A percentile compares a stretch with the other conserved stretches of the same genome.
These are phyloP conservation scores for Rhynchospora pubera DNA, from an alignment of 176 grass and related monocot species.

Conservation along the genomic window DNA sequence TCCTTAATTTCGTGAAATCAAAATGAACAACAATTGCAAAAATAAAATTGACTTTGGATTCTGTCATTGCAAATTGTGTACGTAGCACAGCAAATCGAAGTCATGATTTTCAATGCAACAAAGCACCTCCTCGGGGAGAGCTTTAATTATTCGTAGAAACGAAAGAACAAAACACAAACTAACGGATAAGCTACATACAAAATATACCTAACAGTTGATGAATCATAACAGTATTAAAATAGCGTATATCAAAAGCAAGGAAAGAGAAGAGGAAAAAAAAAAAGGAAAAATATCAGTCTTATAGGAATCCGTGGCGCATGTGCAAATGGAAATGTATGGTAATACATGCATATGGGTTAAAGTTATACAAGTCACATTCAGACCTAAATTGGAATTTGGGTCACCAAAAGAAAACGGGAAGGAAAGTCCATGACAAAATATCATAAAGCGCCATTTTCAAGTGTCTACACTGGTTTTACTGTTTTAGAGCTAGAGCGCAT, in stretches of 20 bases:
- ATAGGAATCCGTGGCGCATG: slow-evolving; percentile 23
- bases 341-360: background rate
- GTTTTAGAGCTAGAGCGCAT: background rate
- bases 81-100: background rate
- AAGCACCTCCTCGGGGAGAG: background rate
- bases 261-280: background rate
- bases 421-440: slow-evolving; percentile 14
- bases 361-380: slow-evolving; percentile 3
- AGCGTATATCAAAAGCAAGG: slow-evolving; percentile 20
- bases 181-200: background rate
- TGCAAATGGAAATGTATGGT: slow-evolving; percentile 13
- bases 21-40: background rate
- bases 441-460: background rate
- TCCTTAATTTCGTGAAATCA: too few relatives aligned
- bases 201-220: background rate
- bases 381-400: slow-evolving; percentile 22
- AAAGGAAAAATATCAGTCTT: slow-evolving; percentile 14
- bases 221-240: background rate
- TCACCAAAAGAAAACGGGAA: slow-evolving; percentile 28
- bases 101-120: slow-evolving; percentile 13
- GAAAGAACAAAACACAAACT: background rate
- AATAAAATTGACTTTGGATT: background rate
- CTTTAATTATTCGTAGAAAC: background rate
- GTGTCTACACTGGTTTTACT: background rate
- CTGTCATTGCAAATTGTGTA: background rate